Evolutionary conservation across 495 filamentous ascomycete species (phyloP), one percentile per base, ranked within the genome.

Genomic region (Bathelium albidoporum): DNA sequence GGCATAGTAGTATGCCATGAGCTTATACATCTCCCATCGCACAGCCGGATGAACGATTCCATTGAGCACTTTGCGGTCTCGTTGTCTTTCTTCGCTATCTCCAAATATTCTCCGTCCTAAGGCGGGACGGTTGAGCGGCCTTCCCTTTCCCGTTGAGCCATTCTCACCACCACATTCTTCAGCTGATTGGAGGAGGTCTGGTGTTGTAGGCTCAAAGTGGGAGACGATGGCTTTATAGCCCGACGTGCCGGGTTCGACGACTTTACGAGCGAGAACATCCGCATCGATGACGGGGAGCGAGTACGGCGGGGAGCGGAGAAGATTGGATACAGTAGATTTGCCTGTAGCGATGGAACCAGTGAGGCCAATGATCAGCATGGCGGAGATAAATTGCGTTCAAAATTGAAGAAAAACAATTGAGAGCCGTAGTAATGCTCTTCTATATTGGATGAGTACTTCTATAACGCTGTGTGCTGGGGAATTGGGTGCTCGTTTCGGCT

Each of bases 331-430:
- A 66, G 95, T 98, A 36, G 91, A 95, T 84, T 98, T 98, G 73
- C 95, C 94, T 2, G 95, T 97, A 39, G 94, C 93, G 73, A 98
- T 96, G 64, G 91, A 96, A 77, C 94, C 94, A 39, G 94, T 98
- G 31, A 98, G 86, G 67, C 94, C 94, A 71, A 98, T 89, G 69
- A 98, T 83, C 61, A 98, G 84, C 95, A 98, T 98, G 18, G 14
- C 67, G 45, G 55, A n/a, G n/a, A n/a, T n/a, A n/a, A n/a, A n/a
- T n/a, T n/a, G n/a, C n/a, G n/a, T n/a, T n/a, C n/a, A n/a, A n/a
- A n/a, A n/a, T n/a, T n/a, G n/a, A n/a, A n/a, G n/a, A n/a, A n/a
- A n/a, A n/a, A n/a, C n/a, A n/a, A n/a, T n/a, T n/a, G n/a, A n/a
- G n/a, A n/a, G n/a, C n/a, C n/a, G n/a, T n/a, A n/a, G n/a, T n/a